Conservation (phyloP, 306 rosid species). For the Astragalus membranaceus region DNA sequence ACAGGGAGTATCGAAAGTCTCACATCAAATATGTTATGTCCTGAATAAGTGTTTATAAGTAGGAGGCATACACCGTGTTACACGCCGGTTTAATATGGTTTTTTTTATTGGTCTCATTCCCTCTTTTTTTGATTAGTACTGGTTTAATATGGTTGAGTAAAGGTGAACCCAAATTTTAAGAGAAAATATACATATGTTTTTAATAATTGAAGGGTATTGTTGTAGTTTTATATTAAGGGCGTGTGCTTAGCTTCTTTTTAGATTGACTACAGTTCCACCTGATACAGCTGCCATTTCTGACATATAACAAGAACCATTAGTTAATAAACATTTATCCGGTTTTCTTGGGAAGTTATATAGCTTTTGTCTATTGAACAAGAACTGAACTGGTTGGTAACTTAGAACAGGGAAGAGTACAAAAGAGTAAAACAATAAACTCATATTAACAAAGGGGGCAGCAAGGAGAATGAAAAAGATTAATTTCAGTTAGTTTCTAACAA, state of each 20-base stretch:
- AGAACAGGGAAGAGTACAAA: neutral
- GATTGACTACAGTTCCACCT: neutral
- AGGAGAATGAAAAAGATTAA: neutral
- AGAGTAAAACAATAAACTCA: neutral
- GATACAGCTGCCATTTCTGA: constrained; percentile 1
- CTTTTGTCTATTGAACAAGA: neutral
- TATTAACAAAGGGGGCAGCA: neutral
- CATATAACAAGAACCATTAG: neutral
- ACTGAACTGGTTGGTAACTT: neutral
- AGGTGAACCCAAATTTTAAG: no score
- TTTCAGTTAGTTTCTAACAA: neutral
- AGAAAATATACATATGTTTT: no score
- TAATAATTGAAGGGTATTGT: neutral
- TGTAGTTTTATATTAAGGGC: neutral
- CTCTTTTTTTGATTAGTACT: no score
- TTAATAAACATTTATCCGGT: neutral
- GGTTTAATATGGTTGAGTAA: no score
- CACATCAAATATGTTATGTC: no score
- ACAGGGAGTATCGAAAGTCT: no score
- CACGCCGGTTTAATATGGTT: no score
- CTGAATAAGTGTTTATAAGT: no score
- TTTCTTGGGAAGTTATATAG: neutral
- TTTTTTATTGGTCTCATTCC: no score
- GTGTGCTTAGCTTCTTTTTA: neutral
- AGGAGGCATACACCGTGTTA: no score